Evolutionary conservation across 1,284 basidiomycete species (phyloP), one percentile per base, ranked within the genome.

Genomic region (Malassezia pachydermatis): DNA sequence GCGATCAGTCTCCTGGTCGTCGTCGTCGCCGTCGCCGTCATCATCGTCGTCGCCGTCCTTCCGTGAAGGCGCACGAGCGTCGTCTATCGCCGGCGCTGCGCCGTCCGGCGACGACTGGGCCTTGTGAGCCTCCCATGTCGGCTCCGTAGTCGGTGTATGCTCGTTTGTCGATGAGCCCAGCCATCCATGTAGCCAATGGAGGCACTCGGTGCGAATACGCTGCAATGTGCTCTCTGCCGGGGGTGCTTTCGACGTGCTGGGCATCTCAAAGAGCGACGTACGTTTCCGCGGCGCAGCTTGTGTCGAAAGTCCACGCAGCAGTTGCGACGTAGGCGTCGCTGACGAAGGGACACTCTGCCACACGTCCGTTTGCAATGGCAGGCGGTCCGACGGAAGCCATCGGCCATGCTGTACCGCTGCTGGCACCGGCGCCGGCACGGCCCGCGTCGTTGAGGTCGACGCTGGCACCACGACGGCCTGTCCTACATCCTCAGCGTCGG

Each of bases 251-350:
- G 16, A 27, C 11, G 24, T 24, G 5, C 27, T n/a, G 11, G 47
- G 47, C 33, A 17, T 16, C 4, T 47, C 44, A 39, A 52, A 52
- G 24, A 52, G 39, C 25, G 49, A 51, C 40, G 19, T 37, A 20
- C 44, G 44, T 23, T 45, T 51, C 32, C 20, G 17, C 16, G 23
- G 9, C 16, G 25, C n/a, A 19, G 24, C 27, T 8, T 13, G 13
- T 28, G 25, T 25, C 14, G 35, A 32, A 1, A 36, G 23, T 1
- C 44, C 42, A 9, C 27, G 20, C 22, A 51, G 45, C 10, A 51
- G 41, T 11, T 25, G 41, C 22, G 48, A 17, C 2, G n/a, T 13
- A 2, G 19, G 37, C 22, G 20, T 28, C n/a, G 46, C 39, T 5
- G 5, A 3, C 5, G 38, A 33, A 4, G 19, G 34, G 3, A 30